A percentile compares a stretch with the other conserved stretches of the same genome.
These are phyloP conservation scores for Mycena floridula DNA, from an alignment of 768 basidiomycete genomes.

Conservation along the genomic window DNA sequence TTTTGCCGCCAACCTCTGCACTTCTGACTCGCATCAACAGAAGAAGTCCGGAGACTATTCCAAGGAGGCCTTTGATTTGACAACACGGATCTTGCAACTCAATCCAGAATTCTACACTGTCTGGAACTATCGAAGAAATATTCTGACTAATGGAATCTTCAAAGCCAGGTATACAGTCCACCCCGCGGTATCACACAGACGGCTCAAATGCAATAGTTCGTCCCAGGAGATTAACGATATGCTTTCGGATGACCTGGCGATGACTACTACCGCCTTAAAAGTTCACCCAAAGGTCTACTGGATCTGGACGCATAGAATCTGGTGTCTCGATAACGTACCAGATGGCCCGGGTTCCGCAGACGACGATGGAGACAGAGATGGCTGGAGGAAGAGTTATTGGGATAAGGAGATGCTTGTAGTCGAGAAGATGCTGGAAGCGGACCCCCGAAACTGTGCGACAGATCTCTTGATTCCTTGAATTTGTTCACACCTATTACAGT, in stretches of 20 bases:
- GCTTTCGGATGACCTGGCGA: conserved; percentile 65
- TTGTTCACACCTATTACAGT: conserved; percentile 42
- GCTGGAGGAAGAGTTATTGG: conserved; percentile 84
- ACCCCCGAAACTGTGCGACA: conserved; percentile 85
- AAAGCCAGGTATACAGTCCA: conserved; percentile 42
- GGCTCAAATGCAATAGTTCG: conserved; percentile 49
- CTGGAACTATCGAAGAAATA: conserved; percentile 91
- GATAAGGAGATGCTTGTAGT: conserved; percentile 79
- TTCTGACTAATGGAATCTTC: conserved; percentile 70
- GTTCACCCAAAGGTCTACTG: conserved; percentile 93
- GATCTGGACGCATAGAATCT: conserved; percentile 97
- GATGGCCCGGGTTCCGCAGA: conserved; percentile 62
- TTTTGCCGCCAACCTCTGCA: not conserved
- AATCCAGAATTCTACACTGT: conserved; percentile 97
- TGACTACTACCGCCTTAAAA: conserved; percentile 79
- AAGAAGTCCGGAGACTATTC: conserved; percentile 67
- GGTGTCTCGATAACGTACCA: conserved; percentile 90
- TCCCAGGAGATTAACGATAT: conserved; percentile 54
- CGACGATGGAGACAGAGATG: conserved; percentile 37
- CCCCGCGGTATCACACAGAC: not conserved
- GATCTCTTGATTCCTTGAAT: not conserved
- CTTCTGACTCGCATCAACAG: conserved; percentile 32
- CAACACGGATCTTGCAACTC: conserved; percentile 66
- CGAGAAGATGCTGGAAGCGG: conserved; percentile 88
- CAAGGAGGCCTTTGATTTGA: conserved; percentile 69